A percentile compares a stretch with the other conserved stretches of the same genome.
Conservation (phyloP, 257 asterid species). For the Solanum neorickii region DNA sequence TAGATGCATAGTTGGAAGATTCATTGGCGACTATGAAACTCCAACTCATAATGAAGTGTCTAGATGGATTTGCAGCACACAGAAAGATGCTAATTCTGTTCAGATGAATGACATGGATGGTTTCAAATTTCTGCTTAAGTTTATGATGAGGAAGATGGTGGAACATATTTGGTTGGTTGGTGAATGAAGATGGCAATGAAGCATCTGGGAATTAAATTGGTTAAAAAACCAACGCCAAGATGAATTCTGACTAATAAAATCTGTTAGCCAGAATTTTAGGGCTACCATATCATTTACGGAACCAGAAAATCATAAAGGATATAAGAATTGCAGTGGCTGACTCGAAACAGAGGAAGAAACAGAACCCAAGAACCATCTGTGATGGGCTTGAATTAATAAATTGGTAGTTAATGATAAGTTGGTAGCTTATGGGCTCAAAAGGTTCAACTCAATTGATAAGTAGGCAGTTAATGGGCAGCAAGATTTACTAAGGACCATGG, state of each 20-base stretch:
- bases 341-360: background rate
- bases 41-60: background rate
- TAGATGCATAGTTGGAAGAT: background rate
- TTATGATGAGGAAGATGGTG: background rate
- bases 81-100: background rate
- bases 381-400: background rate
- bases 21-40: background rate
- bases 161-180: background rate
- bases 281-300: background rate
- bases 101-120: background rate
- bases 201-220: background rate
- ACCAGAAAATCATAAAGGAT: background rate
- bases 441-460: background rate
- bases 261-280: background rate
- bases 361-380: background rate
- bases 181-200: background rate
- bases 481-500: background rate
- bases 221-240: background rate
- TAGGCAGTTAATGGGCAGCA: background rate
- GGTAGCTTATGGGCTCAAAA: background rate
- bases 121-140: background rate
- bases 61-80: background rate
- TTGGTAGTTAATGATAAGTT: background rate
- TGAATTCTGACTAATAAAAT: background rate
- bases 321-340: background rate